phyloP scores from a whole-genome alignment of 2,329 filamentous ascomycete genomes.

The Aspergillus fumigatiaffinis region DNA sequence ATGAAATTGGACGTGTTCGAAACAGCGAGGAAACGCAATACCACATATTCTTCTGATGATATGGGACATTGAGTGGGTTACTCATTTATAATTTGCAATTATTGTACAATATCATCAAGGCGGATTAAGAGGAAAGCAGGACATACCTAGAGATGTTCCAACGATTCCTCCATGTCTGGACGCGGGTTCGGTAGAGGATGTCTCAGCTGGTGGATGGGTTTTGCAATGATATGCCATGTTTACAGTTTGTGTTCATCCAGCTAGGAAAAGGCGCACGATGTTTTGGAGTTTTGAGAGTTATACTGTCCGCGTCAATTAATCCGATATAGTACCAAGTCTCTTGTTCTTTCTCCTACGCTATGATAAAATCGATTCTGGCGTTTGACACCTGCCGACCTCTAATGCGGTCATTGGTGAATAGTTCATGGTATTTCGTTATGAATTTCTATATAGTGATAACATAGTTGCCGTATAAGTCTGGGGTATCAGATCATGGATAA shows the following conservation, averaged over 20 bases:
- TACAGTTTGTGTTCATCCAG: slow-evolving; percentile 15
- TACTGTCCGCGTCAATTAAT: not conserved
- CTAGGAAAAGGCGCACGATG: slow-evolving; percentile 29
- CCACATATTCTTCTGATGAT: not conserved
- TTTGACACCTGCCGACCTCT: not conserved
- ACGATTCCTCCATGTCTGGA: not conserved
- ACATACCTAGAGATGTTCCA: not conserved
- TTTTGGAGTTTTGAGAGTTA: slow-evolving; percentile 13
- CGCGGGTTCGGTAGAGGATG: slow-evolving; percentile 1
- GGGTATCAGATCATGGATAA: not conserved
- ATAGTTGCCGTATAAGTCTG: not conserved
- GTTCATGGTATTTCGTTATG: not conserved
- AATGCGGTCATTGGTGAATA: not conserved
- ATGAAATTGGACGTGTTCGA: slow-evolving; percentile 1
- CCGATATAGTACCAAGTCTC: not conserved
- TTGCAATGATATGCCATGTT: slow-evolving; percentile 16
- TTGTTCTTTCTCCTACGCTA: not conserved
- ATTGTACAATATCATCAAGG: slow-evolving; percentile 20
- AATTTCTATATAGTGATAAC: not conserved
- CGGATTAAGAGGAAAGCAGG: not conserved
- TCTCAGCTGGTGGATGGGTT: slow-evolving; percentile 12
- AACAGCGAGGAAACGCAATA: not conserved
- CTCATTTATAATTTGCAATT: slow-evolving; percentile 18
- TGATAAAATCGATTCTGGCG: not conserved
- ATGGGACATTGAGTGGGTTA: not conserved